phyloP scores from a whole-genome alignment of 306 rosid genomes.

The Vigna reflexopilosa region DNA sequence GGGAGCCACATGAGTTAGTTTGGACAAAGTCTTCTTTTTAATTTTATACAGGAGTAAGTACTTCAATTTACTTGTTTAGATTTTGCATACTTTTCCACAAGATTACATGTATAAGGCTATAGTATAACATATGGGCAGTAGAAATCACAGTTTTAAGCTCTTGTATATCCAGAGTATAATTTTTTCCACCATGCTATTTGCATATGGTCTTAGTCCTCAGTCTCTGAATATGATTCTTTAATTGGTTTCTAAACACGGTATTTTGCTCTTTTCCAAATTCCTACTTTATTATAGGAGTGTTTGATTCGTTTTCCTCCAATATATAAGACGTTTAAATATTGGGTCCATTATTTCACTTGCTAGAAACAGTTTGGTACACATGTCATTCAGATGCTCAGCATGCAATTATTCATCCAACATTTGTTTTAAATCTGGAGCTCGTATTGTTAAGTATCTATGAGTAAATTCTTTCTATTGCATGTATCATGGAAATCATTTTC shows the following conservation, averaged over 20 bases:
- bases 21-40: constrained; percentile 17
- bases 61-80: constrained; percentile 9
- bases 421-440: constrained; percentile 23
- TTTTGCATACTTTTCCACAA: constrained; percentile 12
- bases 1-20: constrained; percentile 37
- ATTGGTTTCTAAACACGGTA: constrained; percentile 25
- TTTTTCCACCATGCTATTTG: constrained; percentile 16
- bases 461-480: constrained; percentile 9
- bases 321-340: constrained; percentile 4
- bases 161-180: constrained; percentile 19
- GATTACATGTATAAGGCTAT: constrained; percentile 12
- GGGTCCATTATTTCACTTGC: not conserved
- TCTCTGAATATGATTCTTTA: constrained; percentile 18
- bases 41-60: constrained; percentile 10
- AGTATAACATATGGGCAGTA: constrained; percentile 25
- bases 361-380: constrained; percentile 3
- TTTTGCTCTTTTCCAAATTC: constrained; percentile 7
- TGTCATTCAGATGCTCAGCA: constrained; percentile 16
- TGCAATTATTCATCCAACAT: constrained; percentile 30
- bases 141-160: constrained; percentile 14
- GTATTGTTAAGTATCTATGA: constrained; percentile 1
- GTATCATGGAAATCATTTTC: constrained; percentile 38
- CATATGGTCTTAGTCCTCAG: constrained; percentile 12
- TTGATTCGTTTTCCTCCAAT: not conserved
- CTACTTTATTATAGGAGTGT: not conserved